phyloP scores from a whole-genome alignment of 768 basidiomycete genomes.

The Phylloporus sp. region DNA sequence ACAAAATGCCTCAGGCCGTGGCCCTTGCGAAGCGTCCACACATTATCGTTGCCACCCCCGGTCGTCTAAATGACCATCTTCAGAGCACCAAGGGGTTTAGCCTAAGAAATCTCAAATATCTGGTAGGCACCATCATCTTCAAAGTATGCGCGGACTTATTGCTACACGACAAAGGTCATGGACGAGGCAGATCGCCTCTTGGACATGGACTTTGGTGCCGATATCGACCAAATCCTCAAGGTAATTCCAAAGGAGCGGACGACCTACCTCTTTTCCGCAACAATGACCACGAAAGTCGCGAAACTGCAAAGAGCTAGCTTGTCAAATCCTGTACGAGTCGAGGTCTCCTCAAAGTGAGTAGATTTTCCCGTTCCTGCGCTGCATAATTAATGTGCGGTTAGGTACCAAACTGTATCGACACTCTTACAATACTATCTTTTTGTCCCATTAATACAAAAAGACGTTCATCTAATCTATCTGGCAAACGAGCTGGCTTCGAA shows the following conservation, averaged over 20 bases:
- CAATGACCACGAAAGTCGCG: conserved; percentile 98
- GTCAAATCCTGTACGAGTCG: conserved; percentile 87
- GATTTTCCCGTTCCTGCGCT: not conserved
- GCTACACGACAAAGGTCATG: conserved; percentile 60
- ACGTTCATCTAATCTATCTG: conserved; percentile 84
- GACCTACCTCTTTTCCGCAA: conserved; percentile 96
- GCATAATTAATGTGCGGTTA: conserved; percentile 28
- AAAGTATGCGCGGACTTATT: not conserved
- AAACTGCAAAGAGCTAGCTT: conserved; percentile 94
- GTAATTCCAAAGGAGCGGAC: conserved; percentile 90
- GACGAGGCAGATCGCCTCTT: conserved; percentile 95
- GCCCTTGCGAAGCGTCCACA: conserved; percentile 93
- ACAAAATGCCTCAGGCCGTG: conserved; percentile 85
- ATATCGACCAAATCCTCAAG: conserved; percentile 95
- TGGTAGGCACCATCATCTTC: conserved; percentile 48
- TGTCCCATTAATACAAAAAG: conserved; percentile 87
- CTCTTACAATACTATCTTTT: conserved; percentile 94
- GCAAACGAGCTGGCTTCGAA: conserved; percentile 86
- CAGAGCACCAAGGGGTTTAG: conserved; percentile 98
- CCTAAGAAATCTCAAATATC: conserved; percentile 75
- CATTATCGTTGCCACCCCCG: conserved; percentile 92
- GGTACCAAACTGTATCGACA: conserved; percentile 96
- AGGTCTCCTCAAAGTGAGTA: conserved; percentile 86
- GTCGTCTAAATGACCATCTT: conserved; percentile 86
- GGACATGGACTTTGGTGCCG: conserved; percentile 94